Conservation (phyloP, 495 filamentous ascomycete genomes). For the Aspergillus diversus region DNA sequence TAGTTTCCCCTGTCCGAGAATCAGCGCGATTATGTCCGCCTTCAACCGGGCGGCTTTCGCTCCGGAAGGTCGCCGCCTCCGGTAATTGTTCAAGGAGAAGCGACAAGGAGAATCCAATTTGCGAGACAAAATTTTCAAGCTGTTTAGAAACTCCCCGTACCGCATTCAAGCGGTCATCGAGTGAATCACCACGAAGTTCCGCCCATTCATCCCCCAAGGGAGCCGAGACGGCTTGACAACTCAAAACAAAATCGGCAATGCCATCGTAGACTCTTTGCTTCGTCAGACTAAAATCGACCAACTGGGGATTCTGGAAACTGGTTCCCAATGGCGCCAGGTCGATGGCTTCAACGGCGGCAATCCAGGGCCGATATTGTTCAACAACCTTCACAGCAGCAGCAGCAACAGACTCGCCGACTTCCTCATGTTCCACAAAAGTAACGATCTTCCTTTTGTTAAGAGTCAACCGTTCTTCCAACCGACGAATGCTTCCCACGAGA, state of each 20-base stretch:
- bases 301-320: constrained; percentile 77
- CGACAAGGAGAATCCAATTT: constrained; percentile 85
- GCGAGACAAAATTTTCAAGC: constrained; percentile 82
- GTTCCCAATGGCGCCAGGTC: constrained; percentile 76
- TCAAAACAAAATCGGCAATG: constrained; percentile 83
- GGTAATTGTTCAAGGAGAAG: constrained; percentile 81
- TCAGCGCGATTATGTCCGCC: constrained; percentile 37
- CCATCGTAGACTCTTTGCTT: constrained; percentile 94
- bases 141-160: constrained; percentile 75
- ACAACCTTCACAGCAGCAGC: constrained; percentile 73
- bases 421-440: constrained; percentile 67
- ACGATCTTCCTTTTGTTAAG: constrained; percentile 78
- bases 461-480: constrained; percentile 81
- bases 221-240: constrained; percentile 84
- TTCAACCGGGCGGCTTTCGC: constrained; percentile 44
- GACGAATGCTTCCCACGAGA: constrained; percentile 78
- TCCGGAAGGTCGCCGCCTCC: constrained; percentile 36
- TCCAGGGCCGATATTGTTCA: constrained; percentile 85
- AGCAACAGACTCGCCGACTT: constrained; percentile 76
- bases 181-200: constrained; percentile 82
- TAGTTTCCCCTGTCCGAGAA: constrained; percentile 39
- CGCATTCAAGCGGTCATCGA: constrained; percentile 84
- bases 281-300: constrained; percentile 83
- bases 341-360: constrained; percentile 84
- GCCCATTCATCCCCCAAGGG: constrained; percentile 96